These are phyloP conservation scores for Fusarium humuli DNA, from an alignment of 2,329 filamentous ascomycete genomes.

Conservation along the genomic window DNA sequence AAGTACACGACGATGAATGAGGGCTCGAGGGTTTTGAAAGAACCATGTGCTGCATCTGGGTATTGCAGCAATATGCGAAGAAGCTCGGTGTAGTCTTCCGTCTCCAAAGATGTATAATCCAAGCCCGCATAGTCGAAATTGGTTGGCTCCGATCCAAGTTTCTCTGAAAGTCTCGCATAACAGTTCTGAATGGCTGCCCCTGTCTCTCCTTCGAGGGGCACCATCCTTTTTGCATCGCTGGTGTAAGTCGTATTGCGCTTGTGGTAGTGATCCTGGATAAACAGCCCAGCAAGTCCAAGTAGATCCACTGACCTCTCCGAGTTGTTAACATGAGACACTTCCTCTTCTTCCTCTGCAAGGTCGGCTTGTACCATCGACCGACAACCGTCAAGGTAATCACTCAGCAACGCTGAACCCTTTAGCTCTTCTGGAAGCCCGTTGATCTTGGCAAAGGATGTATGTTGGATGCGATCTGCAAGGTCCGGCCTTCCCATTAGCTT, in stretches of 20 bases:
- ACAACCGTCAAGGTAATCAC: conserved; percentile 36
- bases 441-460: conserved; percentile 68
- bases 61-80: conserved; percentile 72
- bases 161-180: conserved; percentile 33
- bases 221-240: conserved; percentile 51
- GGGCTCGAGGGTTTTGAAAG: conserved; percentile 74
- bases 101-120: conserved; percentile 32
- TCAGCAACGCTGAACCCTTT: conserved; percentile 29
- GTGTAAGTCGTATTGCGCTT: conserved; percentile 42
- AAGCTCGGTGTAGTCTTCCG: conserved; percentile 41
- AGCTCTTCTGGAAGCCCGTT: conserved; percentile 29
- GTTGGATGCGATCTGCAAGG: conserved; percentile 50
- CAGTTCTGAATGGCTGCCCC: conserved; percentile 42
- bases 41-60: conserved; percentile 72
- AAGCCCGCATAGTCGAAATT: conserved; percentile 27
- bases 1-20: conserved; percentile 74
- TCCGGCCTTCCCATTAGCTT: conserved; percentile 53
- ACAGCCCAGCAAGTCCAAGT: conserved; percentile 29
- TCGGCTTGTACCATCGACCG: conserved; percentile 3
- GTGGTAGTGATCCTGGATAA: conserved; percentile 45
- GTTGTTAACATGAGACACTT: conserved; percentile 2
- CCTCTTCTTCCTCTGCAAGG: conserved; percentile 26
- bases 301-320: conserved; percentile 28
- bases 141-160: background rate
- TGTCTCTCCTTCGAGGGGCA: conserved; percentile 21